A percentile compares a stretch with the other conserved stretches of the same genome.
These are phyloP conservation scores for Trametes cubensis DNA, from an alignment of 768 basidiomycete genomes.

Conservation along the genomic window DNA sequence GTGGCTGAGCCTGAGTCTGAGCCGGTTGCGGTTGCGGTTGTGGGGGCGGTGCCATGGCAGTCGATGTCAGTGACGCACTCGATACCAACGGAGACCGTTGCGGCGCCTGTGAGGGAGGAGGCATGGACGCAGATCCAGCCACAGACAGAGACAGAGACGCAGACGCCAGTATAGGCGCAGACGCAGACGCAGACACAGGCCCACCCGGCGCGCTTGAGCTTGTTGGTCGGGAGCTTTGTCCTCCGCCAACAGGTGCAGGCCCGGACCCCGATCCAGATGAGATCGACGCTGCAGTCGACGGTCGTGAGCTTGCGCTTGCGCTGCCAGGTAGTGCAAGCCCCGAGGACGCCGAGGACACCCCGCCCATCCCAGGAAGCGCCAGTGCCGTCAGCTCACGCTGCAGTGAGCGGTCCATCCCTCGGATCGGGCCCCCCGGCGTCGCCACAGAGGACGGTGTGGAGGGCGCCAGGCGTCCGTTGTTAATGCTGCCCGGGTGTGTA, in stretches of 20 bases:
- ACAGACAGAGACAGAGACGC: not conserved
- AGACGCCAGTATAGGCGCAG: no score
- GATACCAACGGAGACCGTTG: conserved; percentile 24
- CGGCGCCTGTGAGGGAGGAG: conserved; percentile 24
- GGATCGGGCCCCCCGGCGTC: conserved; percentile 4
- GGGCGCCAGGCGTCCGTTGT: conserved; percentile 7
- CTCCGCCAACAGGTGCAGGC: not conserved
- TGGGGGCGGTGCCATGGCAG: conserved; percentile 16
- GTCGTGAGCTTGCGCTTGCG: conserved; percentile 15
- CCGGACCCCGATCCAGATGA: not conserved
- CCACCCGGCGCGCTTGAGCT: not conserved
- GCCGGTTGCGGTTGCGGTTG: conserved; percentile 9
- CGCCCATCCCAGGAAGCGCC: conserved; percentile 22
- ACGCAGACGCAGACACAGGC: no score
- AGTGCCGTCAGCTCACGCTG: conserved; percentile 19
- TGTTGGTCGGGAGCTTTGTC: conserved; percentile 8
- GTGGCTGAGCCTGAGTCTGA: conserved; percentile 1
- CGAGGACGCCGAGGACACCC: not conserved
- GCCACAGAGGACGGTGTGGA: conserved; percentile 17
- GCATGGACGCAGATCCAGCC: conserved; percentile 9
- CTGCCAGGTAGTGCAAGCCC: conserved; percentile 19
- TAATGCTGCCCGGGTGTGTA: conserved; percentile 25
- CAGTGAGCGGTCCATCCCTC: conserved; percentile 7
- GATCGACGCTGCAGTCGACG: conserved; percentile 23
- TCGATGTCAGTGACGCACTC: conserved; percentile 23